These are phyloP conservation scores for Rhizopus microsporus DNA, from an alignment of 371 early-diverging fungal genomes.

Conservation along the genomic window DNA sequence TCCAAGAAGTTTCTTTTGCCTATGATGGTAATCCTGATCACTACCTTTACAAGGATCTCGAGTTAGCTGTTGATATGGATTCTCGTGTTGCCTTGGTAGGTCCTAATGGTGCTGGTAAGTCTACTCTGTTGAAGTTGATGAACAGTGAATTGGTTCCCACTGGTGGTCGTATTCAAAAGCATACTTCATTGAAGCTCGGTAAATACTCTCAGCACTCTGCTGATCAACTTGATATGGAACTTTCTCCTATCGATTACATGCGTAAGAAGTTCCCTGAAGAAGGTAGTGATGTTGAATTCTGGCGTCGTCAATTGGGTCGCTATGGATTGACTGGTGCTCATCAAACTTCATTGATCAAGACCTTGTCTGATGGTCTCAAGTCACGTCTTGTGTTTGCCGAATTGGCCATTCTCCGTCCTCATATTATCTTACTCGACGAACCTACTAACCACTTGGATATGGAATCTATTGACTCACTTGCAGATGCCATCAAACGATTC, in stretches of 20 bases:
- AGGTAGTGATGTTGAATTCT: constrained; percentile 58
- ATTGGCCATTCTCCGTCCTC: constrained; percentile 87
- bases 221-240: constrained; percentile 89
- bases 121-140: constrained; percentile 94
- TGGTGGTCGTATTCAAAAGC: constrained; percentile 85
- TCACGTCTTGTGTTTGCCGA: constrained; percentile 96
- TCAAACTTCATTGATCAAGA: constrained; percentile 88
- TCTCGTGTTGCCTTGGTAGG: constrained; percentile 92
- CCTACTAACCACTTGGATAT: constrained; percentile 95
- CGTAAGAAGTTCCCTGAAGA: constrained; percentile 76
- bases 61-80: constrained; percentile 95
- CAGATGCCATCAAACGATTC: constrained; percentile 94
- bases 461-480: constrained; percentile 96
- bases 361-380: constrained; percentile 93
- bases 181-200: constrained; percentile 90
- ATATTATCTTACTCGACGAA: constrained; percentile 98
- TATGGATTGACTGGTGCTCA: constrained; percentile 94
- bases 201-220: constrained; percentile 97
- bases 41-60: constrained; percentile 86
- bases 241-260: constrained; percentile 92
- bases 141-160: constrained; percentile 84
- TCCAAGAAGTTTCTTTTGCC: constrained; percentile 90
- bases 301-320: constrained; percentile 90
- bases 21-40: constrained; percentile 84
- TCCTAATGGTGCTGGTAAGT: constrained; percentile 94